Evolutionary conservation across 176 grass and related monocot genomes (phyloP).

Genomic region (Avena atlantica): DNA sequence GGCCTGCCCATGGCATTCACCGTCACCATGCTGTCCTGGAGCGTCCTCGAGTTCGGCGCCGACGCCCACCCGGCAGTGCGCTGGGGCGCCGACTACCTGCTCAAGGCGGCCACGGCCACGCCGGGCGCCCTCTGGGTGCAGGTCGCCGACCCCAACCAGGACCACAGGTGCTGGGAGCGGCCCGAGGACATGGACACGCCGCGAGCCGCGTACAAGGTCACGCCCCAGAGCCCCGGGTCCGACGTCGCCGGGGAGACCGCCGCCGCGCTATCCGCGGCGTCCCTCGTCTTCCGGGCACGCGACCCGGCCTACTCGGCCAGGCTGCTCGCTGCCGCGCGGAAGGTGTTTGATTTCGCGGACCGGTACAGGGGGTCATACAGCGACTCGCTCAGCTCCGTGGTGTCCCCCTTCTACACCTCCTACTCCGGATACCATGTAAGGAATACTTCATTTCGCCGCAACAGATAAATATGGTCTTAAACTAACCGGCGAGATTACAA

Average conservation of each 20-base stretch:
- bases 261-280: conserved; percentile 66
- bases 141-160: conserved; percentile 68
- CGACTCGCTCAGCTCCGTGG: conserved; percentile 70
- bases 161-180: conserved; percentile 76
- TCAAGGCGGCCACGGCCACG: conserved; percentile 66
- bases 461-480: too few relatives aligned
- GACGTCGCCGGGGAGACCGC: conserved; percentile 86
- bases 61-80: conserved; percentile 52
- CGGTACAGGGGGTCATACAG: conserved; percentile 66
- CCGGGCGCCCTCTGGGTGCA: conserved; percentile 62
- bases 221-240: conserved; percentile 59
- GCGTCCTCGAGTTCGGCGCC: conserved; percentile 65
- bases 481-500: neutral
- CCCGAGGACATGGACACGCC: conserved; percentile 83
- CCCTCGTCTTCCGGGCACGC: conserved; percentile 54
- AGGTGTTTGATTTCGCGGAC: conserved; percentile 82
- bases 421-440: conserved; percentile 86
- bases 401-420: conserved; percentile 75
- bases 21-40: conserved; percentile 78
- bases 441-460: neutral
- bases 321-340: conserved; percentile 48
- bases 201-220: conserved; percentile 62
- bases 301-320: conserved; percentile 63
- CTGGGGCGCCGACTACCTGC: conserved; percentile 83
- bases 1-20: conserved; percentile 90